phyloP scores from a whole-genome alignment of 352 stramenopile species.

The Phytophthora cryptogea region DNA sequence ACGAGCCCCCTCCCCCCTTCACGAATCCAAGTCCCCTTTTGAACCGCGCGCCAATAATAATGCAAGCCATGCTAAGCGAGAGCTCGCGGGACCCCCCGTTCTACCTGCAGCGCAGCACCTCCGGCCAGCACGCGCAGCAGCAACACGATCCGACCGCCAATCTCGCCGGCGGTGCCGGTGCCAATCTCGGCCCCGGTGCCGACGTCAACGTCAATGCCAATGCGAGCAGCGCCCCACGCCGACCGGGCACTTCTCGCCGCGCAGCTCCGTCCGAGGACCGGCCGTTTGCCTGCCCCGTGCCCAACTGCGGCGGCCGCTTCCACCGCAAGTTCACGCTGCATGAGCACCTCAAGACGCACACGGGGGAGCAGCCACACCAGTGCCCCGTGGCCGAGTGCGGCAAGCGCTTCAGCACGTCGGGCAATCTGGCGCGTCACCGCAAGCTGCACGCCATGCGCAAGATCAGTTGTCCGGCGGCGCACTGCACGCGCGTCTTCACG shows the following conservation, averaged over 20 bases:
- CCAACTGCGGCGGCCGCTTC: conserved; percentile 58
- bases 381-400: conserved; percentile 61
- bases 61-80: conserved; percentile 46
- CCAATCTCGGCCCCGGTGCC: conserved; percentile 33
- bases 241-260: conserved; percentile 27
- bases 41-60: conserved; percentile 19
- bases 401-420: conserved; percentile 67
- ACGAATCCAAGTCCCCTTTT: not conserved
- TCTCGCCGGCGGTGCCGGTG: conserved; percentile 31
- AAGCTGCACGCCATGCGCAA: conserved; percentile 52
- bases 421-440: conserved; percentile 59
- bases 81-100: conserved; percentile 34
- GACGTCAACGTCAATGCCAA: conserved; percentile 22
- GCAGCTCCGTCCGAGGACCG: conserved; percentile 40
- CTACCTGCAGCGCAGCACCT: conserved; percentile 39
- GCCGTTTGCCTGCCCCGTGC: conserved; percentile 40
- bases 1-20: conserved; percentile 17
- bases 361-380: conserved; percentile 73
- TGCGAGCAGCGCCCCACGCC: conserved; percentile 7
- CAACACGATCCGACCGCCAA: conserved; percentile 30
- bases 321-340: conserved; percentile 80
- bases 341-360: conserved; percentile 86
- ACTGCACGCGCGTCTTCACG: conserved; percentile 51
- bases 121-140: conserved; percentile 11
- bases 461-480: conserved; percentile 46